Evolutionary conservation across 1,284 basidiomycete species (phyloP).

Genomic region (Moesziomyces globuligerus): DNA sequence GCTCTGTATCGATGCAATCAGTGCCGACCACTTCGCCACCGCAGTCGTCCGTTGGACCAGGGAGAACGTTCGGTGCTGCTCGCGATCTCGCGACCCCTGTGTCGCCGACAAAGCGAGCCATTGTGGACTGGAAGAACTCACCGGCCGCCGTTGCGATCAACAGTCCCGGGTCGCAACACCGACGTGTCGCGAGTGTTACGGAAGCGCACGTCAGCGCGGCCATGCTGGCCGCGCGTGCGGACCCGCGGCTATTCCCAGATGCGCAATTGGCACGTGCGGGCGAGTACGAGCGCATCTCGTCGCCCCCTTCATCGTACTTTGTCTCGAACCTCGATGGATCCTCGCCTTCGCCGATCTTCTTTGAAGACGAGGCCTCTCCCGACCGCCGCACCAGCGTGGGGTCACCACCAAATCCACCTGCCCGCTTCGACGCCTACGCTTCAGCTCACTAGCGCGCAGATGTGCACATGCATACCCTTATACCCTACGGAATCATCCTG

Average conservation of each 20-base stretch:
- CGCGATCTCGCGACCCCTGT: slow-evolving; percentile 6
- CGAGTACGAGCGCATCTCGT: slow-evolving; percentile 4
- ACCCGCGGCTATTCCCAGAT: slow-evolving; percentile 24
- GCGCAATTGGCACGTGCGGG: not conserved
- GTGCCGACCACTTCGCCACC: slow-evolving; percentile 13
- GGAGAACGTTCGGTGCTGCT: not conserved
- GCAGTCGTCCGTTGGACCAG: slow-evolving; percentile 10
- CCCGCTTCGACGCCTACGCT: slow-evolving; percentile 14
- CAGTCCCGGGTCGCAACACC: not conserved
- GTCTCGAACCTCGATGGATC: slow-evolving; percentile 23
- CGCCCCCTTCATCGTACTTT: slow-evolving; percentile 18
- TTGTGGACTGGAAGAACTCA: slow-evolving; percentile 8
- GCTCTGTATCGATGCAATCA: slow-evolving; percentile 28
- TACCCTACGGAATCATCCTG: slow-evolving; percentile 5
- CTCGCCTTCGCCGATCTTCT: slow-evolving; percentile 16
- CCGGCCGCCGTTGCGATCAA: not conserved
- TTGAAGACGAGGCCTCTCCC: not conserved
- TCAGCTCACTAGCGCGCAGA: not conserved
- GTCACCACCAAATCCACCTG: slow-evolving; percentile 4
- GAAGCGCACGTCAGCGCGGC: slow-evolving; percentile 16
- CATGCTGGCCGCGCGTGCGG: slow-evolving; percentile 26
- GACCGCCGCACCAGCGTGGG: not conserved
- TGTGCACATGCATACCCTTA: slow-evolving; percentile 1
- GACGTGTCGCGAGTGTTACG: not conserved
- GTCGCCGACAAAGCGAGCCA: slow-evolving; percentile 1